Base-by-base conservation (phyloP, 75 land plant species). In the Selaginella moellendorffii region DNA sequence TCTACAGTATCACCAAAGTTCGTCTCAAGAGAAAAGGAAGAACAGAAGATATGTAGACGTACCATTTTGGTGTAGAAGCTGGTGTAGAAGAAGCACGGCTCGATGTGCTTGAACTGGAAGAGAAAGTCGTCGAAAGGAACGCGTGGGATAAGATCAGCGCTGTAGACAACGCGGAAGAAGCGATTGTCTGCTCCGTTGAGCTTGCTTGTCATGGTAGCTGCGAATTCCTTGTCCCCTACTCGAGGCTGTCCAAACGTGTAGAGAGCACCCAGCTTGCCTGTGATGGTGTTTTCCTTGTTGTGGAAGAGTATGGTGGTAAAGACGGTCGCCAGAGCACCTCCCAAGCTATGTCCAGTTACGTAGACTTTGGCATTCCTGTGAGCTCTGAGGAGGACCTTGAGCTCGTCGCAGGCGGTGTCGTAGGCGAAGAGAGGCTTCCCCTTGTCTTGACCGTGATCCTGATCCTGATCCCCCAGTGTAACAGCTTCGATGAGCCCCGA, bases 101-200 rank as follows among this genome's bases (percentile, higher is more conserved):
- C 85, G 66, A 75, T 79, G 54, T 83, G 88, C 80, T 81, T 86
- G 82, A 76, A 86, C 51, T 51, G 9, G 46, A 36, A 36, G 10
- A 25, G 19, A 21, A 21, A 2, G n/a, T 56, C n/a, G 21, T 56
- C 59, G n/a, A 56, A 56, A 21, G 59, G 59, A 19, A 56, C 19
- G n/a, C 59, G 5, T 14, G 46, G 10, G 14, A 56, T n/a, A 56
- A 56, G 19, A 19, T 56, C 59, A 21, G 19, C 2, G n/a, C 59
- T 21, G 24, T 56, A 56, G n/a, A 56, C 59, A 56, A 56, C 59
- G 8, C 59, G 5, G 24, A 56, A 56, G 59, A 21, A 56, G 23
- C 14, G 8, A 2, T 28, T 36, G 5, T 36, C 10, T 36, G 46
- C 5, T 14, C 46, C 65, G 30, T 56, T 56, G 8, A 56, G 24